Conservation (phyloP, 1,284 basidiomycete species). For the Dichomitus squalens region DNA sequence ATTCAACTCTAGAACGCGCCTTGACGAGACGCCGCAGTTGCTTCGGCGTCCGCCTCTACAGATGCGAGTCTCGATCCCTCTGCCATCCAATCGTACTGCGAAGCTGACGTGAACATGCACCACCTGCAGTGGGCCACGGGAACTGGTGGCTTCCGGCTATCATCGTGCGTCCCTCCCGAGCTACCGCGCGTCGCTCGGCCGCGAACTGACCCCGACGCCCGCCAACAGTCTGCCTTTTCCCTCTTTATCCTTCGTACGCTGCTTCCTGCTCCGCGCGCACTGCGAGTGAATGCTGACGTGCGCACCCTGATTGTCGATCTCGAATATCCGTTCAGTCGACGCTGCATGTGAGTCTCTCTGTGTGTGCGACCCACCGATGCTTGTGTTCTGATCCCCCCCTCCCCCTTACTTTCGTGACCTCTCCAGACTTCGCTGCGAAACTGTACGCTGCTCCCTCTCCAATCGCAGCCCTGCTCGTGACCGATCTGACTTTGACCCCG, state of each 20-base stretch:
- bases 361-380: too few relatives aligned
- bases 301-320: background rate
- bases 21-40: too few relatives aligned
- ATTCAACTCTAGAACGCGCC: background rate
- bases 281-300: too few relatives aligned
- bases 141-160: slow-evolving; percentile 15
- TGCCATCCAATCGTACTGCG: background rate
- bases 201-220: too few relatives aligned
- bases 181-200: too few relatives aligned
- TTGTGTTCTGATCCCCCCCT: background rate
- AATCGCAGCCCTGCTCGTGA: background rate
- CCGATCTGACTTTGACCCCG: background rate
- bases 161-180: slow-evolving; percentile 16
- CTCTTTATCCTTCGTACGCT: slow-evolving; percentile 15
- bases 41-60: slow-evolving; percentile 25
- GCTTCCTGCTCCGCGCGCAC: too few relatives aligned
- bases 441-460: slow-evolving; percentile 13
- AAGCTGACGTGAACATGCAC: background rate
- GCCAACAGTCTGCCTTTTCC: slow-evolving; percentile 15
- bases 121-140: slow-evolving; percentile 15
- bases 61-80: slow-evolving; percentile 11
- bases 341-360: slow-evolving; percentile 18
- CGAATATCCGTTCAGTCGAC: slow-evolving; percentile 15
- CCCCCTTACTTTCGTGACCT: too few relatives aligned
- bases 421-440: slow-evolving; percentile 23